A percentile compares a stretch with the other conserved stretches of the same genome.
These are phyloP conservation scores for Stevia rebaudiana DNA, from an alignment of 140 eudicot genomes.

Conservation along the genomic window DNA sequence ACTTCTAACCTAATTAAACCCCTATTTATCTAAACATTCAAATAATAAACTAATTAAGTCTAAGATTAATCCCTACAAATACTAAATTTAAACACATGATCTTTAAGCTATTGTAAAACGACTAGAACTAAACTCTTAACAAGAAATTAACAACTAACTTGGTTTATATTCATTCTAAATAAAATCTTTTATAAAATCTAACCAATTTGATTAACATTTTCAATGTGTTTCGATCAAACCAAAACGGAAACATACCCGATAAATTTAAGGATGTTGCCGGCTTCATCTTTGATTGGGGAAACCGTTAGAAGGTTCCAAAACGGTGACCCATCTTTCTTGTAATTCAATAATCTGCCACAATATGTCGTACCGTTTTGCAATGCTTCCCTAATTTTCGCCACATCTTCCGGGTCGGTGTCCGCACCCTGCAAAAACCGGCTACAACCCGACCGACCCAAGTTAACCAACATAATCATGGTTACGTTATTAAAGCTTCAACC, in stretches of 20 bases:
- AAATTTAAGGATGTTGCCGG: slow-evolving; percentile 85
- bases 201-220: not conserved
- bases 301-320: slow-evolving; percentile 97
- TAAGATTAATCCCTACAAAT: no score
- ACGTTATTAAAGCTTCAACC: not conserved
- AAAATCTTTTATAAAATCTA: not conserved
- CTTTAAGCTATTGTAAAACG: not conserved
- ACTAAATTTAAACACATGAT: not conserved
- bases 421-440: slow-evolving; percentile 94
- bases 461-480: not conserved
- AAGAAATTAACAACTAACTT: not conserved
- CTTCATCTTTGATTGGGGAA: slow-evolving; percentile 92
- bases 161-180: not conserved
- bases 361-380: slow-evolving; percentile 58
- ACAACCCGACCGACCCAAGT: slow-evolving; percentile 14
- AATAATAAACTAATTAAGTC: no score
- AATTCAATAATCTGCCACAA: slow-evolving; percentile 85
- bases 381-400: slow-evolving; percentile 88
- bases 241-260: slow-evolving; percentile 53
- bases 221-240: not conserved
- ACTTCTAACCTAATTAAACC: no score
- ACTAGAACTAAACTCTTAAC: not conserved
- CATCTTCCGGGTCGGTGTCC: slow-evolving; percentile 87
- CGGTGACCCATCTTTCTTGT: slow-evolving; percentile 91
- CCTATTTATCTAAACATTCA: no score